Base-by-base conservation (phyloP, 441 rosid species). In the Aquilaria agallochum region DNA sequence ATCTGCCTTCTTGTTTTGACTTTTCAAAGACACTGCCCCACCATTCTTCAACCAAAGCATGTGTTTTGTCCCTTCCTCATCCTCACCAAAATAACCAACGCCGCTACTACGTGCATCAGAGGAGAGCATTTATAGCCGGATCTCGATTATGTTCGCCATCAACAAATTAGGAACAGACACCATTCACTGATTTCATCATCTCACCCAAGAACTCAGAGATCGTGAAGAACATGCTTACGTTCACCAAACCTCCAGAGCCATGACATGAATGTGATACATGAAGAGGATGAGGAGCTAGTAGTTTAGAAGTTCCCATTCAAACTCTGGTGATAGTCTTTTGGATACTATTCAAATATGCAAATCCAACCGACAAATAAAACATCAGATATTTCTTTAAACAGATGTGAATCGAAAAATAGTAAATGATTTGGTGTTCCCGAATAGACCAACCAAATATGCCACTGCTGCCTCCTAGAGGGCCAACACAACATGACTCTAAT, bases 201-300 rank as follows among this genome's bases (percentile, higher is more conserved):
- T 96, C 97, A 0, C 98, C 97, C 6, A 92, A 95, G 76, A 92
- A 92, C 55, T 88, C 96, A 13, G 96, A 96, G 56, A 90, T 80
- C 45, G 95, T 90, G 84, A 90, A 92, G 71, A 92, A 92, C 8
- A 96, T 89, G 84, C 90, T 90, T 0, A 90, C 98, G 74, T 92
- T 88, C 53, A 88, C 98, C 9, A 92, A 81, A 45, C 97, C 97
- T 93, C 96, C 8, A 93, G 84, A 49, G 97, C 98, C 5, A 92
- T 93, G 58, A 87, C 96, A 64, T 92, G 98, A 63, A 92, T 85
- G 71, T 96, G 89, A n/a, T 89, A 8, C 74, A 60, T 34, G 70
- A 40, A 55, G 76, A 59, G 31, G 78, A 60, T 3, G 80, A 45
- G 1, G 78, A 68, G 9, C 82, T 67, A 2, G 67, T 9, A 63